Percentiles rank a stretch among this genome's conserved stretches.
phyloP scores from a whole-genome alignment of 148 eudicot species.

The Camellia granthamiana region DNA sequence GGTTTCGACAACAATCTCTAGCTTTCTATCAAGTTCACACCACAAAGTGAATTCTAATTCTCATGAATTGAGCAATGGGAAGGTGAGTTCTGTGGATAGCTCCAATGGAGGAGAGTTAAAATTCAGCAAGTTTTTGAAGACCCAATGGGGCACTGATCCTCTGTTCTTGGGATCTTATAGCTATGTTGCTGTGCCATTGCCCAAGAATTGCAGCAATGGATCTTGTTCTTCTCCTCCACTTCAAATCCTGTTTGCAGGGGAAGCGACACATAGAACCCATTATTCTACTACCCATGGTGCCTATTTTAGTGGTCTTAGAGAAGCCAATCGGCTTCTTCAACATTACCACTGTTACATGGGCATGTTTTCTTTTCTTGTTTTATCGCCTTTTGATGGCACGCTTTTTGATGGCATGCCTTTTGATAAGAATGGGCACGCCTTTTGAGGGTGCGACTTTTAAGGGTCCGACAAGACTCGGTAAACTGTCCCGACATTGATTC shows the following conservation, averaged over 20 bases:
- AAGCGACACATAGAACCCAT: conserved; percentile 95
- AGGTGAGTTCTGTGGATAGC: conserved; percentile 8
- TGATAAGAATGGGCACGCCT: too few relatives aligned
- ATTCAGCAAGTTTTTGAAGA: conserved; percentile 58
- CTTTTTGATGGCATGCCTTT: too few relatives aligned
- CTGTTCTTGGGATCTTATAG: conserved; percentile 94
- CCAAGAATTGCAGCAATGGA: conserved; percentile 28
- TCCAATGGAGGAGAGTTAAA: conserved; percentile 19
- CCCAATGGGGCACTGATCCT: conserved; percentile 84
- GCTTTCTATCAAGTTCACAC: conserved; percentile 33
- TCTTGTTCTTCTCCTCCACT: conserved; percentile 33
- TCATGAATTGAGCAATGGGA: conserved; percentile 36
- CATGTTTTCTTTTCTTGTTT: too few relatives aligned
- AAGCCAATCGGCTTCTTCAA: conserved; percentile 92
- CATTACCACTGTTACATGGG: conserved; percentile 60
- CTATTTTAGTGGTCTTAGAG: conserved; percentile 90
- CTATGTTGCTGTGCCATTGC: conserved; percentile 83
- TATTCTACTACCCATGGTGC: conserved; percentile 98
- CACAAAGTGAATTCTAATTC: conserved; percentile 18
- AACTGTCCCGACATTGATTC: too few relatives aligned
- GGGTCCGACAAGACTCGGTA: too few relatives aligned
- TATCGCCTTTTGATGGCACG: too few relatives aligned
- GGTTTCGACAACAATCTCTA: conserved; percentile 54
- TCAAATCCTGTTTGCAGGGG: conserved; percentile 94
- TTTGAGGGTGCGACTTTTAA: too few relatives aligned